phyloP scores from a whole-genome alignment of 1,284 basidiomycete species.

The Exsudoporus floridanus region DNA sequence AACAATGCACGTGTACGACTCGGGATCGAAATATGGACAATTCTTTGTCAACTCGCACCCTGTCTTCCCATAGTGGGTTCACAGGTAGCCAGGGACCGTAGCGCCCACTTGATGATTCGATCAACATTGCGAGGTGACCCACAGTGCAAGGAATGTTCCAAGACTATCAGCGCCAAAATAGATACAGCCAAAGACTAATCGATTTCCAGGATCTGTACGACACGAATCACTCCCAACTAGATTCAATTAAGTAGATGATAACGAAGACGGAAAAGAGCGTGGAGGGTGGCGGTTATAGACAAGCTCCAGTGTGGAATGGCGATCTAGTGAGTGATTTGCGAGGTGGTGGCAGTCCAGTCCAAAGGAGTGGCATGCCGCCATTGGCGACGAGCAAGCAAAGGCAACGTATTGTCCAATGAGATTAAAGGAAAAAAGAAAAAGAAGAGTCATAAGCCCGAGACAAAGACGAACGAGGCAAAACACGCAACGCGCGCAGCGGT shows the following conservation, averaged over 20 bases:
- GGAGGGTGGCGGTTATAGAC: conserved; percentile 1
- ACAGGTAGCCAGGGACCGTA: background rate
- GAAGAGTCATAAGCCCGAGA: background rate
- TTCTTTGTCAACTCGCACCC: too few species aligned
- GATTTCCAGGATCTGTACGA: conserved; percentile 10
- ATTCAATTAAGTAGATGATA: conserved; percentile 33
- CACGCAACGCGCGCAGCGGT: background rate
- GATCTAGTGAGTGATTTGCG: conserved; percentile 18
- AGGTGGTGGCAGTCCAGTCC: conserved; percentile 13
- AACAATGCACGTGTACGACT: background rate
- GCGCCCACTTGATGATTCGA: background rate
- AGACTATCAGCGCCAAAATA: background rate
- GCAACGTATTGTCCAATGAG: conserved; percentile 22
- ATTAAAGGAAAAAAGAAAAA: background rate
- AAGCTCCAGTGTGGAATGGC: background rate
- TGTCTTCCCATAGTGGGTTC: background rate
- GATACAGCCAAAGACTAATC: background rate
- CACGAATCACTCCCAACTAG: conserved; percentile 26
- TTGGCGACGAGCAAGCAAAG: conserved; percentile 6
- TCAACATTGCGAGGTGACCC: background rate
- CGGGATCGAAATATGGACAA: background rate
- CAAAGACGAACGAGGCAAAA: background rate
- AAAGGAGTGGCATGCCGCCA: conserved; percentile 21
- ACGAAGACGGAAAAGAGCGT: conserved; percentile 22
- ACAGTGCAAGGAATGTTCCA: background rate